Base-by-base conservation (phyloP, 2,329 filamentous ascomycete species). In the Epichloe brachyelytri region DNA sequence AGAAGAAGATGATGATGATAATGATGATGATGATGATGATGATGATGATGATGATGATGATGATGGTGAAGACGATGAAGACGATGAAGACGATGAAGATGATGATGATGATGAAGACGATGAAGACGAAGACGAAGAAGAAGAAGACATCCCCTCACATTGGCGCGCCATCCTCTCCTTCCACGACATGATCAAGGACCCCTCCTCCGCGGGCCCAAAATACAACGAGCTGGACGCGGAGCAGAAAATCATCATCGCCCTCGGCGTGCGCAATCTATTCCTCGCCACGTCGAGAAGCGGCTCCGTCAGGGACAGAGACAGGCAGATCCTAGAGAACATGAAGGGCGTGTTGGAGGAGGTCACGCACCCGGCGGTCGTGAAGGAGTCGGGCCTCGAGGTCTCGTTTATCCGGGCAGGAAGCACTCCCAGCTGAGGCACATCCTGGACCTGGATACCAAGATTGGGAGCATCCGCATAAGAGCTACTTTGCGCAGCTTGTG, bases 171-270 rank as follows among this genome's bases (percentile, higher is more conserved):
- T 53, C 37, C 17, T 47, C 33, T 43, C 50, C 49, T 53, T 51
- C 41, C 52, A 53, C 52, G 48, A 40, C 19, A 48, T 53, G 48
- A 53, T 51, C 37, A 33, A 22, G 7, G 39, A 51, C 26, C 36
- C 33, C 14, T 14, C 40, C n/a, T 20, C 44, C 34, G 40, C 51
- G 5, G 14, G 15, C 19, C 11, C 22, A 19, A 48, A 37, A 14
- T 53, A 51, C 34, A 20, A 6, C 6, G 8, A 15, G 15, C 30
- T 53, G 22, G 44, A 53, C 26, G n/a, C 20, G 12, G 39, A 45
- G 17, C 51, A 53, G 45, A 53, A 51, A 36, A 48, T 51, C 48
- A 51, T 53, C 41, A 43, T 51, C 14, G 51, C 51, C 8, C 45
- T 53, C 10, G 51, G 51, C 36, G 48, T 48, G 34, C 51, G 51